A percentile compares a stretch with the other conserved stretches of the same genome.
Evolutionary conservation across 306 rosid genomes (phyloP).

Genomic region (Fragaria iinumae): DNA sequence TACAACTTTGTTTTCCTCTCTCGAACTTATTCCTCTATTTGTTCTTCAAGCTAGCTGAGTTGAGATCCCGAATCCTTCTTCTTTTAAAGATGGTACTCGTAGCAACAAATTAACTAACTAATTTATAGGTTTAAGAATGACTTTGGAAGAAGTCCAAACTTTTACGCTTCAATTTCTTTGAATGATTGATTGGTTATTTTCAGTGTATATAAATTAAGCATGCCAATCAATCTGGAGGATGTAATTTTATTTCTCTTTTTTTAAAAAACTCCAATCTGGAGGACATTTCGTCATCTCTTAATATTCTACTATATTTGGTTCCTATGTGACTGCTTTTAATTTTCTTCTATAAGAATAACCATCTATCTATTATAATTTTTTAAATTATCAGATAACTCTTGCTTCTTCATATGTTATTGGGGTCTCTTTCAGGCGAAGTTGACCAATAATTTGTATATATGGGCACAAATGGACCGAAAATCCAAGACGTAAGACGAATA

Average conservation of each 20-base stretch:
- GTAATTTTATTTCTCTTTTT: too few species aligned
- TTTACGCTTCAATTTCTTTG: not conserved
- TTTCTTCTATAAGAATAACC: not conserved
- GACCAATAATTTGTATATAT: not conserved
- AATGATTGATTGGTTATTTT: too few species aligned
- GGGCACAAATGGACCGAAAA: too few species aligned
- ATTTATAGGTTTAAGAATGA: not conserved
- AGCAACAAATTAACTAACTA: not conserved
- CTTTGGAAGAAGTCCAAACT: not conserved
- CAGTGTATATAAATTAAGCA: not conserved
- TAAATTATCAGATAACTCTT: not conserved
- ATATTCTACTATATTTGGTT: too few species aligned
- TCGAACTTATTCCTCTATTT: not conserved
- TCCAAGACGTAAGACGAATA: too few species aligned
- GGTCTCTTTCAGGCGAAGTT: too few species aligned
- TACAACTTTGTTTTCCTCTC: not conserved
- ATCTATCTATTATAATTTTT: too few species aligned
- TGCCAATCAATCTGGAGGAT: too few species aligned
- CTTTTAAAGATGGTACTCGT: not conserved
- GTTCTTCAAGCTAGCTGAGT: not conserved
- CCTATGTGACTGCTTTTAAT: too few species aligned
- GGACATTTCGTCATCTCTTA: not conserved
- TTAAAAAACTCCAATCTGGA: not conserved
- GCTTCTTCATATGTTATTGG: not conserved
- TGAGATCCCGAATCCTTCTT: not conserved